A percentile compares a stretch with the other conserved stretches of the same genome.
These are phyloP conservation scores for Pilobolus umbonatus DNA, from an alignment of 192 early-diverging fungal genomes.

Conservation along the genomic window DNA sequence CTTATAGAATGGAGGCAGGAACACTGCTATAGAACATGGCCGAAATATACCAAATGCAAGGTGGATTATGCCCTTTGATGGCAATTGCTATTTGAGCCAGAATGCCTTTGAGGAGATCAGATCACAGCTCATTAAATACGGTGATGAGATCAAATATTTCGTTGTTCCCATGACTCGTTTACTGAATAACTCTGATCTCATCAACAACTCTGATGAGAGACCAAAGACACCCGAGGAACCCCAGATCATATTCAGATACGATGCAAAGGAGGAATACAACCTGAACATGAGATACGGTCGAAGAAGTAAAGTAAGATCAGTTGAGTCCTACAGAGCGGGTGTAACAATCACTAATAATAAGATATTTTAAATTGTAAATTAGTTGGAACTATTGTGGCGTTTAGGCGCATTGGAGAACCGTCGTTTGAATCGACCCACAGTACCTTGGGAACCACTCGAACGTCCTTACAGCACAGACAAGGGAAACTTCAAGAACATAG, in stretches of 20 bases:
- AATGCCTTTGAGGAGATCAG: constrained; percentile 52
- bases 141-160: constrained; percentile 51
- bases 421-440: constrained; percentile 39
- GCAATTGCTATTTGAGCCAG: constrained; percentile 54
- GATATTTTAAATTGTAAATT: constrained; percentile 6
- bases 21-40: constrained; percentile 50
- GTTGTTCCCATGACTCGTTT: constrained; percentile 59
- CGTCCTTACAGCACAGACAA: constrained; percentile 40
- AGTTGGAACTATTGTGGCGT: constrained; percentile 56
- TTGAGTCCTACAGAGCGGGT: not conserved
- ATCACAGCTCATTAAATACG: constrained; percentile 39
- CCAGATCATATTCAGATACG: constrained; percentile 56
- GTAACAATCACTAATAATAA: not conserved
- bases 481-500: constrained; percentile 48
- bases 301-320: constrained; percentile 51
- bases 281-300: constrained; percentile 59
- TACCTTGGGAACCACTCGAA: constrained; percentile 54
- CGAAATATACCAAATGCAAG: constrained; percentile 39
- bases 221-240: constrained; percentile 59
- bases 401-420: constrained; percentile 50
- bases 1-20: constrained; percentile 58
- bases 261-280: constrained; percentile 51
- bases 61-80: constrained; percentile 64
- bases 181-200: constrained; percentile 49
- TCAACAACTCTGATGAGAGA: constrained; percentile 44